Conservation (phyloP, 768 basidiomycete genomes). For the Hydnum rufescens region DNA sequence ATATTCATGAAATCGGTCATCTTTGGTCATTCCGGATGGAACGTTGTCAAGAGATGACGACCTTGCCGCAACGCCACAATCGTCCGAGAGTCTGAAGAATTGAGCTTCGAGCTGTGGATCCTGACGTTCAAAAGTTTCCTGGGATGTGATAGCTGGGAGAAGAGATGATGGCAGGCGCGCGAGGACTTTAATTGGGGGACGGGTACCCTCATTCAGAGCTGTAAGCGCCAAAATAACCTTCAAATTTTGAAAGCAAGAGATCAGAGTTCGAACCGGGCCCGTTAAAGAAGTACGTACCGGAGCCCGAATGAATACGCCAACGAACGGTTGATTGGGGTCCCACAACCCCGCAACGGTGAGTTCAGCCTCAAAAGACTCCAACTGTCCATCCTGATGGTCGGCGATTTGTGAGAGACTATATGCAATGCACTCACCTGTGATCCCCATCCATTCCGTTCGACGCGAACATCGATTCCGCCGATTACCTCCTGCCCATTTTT, state of each 20-base stretch:
- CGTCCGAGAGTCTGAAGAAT: constrained; percentile 40
- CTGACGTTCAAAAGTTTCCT: no score
- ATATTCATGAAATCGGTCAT: constrained; percentile 79
- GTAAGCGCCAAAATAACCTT: constrained; percentile 45
- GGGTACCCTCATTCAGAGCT: no score
- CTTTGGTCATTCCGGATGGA: constrained; percentile 82
- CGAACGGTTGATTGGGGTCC: constrained; percentile 41
- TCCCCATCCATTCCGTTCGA: constrained; percentile 87
- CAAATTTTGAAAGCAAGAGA: no score
- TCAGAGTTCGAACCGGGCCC: no score
- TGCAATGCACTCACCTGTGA: constrained; percentile 39
- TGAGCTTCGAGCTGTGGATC: constrained; percentile 17
- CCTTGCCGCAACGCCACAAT: constrained; percentile 80
- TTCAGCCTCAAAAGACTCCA: constrained; percentile 79
- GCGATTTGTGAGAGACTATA: neutral
- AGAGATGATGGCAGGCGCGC: constrained; percentile 42
- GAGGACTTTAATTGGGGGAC: constrained; percentile 44
- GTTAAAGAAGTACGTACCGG: constrained; percentile 53
- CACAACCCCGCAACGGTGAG: constrained; percentile 44
- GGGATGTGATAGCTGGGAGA: constrained; percentile 21
- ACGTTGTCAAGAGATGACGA: constrained; percentile 65
- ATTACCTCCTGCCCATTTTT: constrained; percentile 76
- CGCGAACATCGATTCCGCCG: constrained; percentile 57
- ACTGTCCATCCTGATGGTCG: constrained; percentile 22
- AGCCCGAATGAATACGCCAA: constrained; percentile 84